phyloP scores from a whole-genome alignment of 768 basidiomycete genomes.

The Hirschioporus abietinus region DNA sequence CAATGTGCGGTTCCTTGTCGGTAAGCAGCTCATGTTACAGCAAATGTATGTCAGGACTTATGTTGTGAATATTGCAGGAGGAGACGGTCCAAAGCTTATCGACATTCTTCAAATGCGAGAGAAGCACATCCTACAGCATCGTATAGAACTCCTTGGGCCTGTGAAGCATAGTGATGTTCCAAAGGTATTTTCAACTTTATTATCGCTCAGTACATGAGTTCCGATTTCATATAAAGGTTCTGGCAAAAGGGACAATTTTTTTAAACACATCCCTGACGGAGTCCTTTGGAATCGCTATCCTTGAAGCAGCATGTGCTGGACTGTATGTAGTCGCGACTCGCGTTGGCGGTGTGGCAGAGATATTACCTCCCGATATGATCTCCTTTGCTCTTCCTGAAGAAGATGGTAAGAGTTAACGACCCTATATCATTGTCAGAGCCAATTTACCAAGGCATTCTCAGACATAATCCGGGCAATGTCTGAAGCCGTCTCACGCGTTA shows the following conservation, averaged over 20 bases:
- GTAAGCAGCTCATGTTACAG: conserved; percentile 31
- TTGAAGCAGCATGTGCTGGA: conserved; percentile 94
- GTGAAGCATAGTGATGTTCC: conserved; percentile 80
- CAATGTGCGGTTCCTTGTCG: conserved; percentile 84
- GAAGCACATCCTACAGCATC: conserved; percentile 81
- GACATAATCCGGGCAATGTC: conserved; percentile 83
- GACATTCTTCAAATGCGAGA: conserved; percentile 96
- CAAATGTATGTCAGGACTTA: conserved; percentile 3
- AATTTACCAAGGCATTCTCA: conserved; percentile 23
- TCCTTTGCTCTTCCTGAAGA: conserved; percentile 92
- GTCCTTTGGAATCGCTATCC: conserved; percentile 93
- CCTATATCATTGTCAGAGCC: neutral
- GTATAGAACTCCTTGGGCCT: conserved; percentile 84
- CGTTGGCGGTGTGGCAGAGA: conserved; percentile 94
- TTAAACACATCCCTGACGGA: conserved; percentile 96
- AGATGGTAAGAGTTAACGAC: conserved; percentile 56
- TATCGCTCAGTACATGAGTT: neutral
- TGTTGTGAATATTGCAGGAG: conserved; percentile 46
- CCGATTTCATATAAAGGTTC: conserved; percentile 45
- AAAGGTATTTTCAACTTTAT: conserved; percentile 38
- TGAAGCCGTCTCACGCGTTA: conserved; percentile 70
- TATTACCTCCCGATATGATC: conserved; percentile 91
- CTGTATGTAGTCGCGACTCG: conserved; percentile 91
- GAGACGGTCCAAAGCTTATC: conserved; percentile 92
- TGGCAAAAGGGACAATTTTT: conserved; percentile 83